Evolutionary conservation across 129 eudicot genomes (phyloP), one percentile per base, ranked within the genome.

Genomic region (Centaurea solstitialis): DNA sequence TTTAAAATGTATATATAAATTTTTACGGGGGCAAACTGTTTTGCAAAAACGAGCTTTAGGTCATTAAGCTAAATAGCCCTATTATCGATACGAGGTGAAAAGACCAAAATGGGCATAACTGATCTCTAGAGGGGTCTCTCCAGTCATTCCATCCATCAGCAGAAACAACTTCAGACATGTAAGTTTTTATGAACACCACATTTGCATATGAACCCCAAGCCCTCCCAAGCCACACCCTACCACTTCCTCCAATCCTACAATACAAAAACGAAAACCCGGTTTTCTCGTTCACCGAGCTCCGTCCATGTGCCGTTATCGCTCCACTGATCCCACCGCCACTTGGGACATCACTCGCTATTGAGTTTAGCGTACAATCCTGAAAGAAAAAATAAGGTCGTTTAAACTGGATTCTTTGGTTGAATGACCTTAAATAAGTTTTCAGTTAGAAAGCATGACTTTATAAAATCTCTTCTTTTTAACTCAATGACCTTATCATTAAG

Each of bases 101-200:
- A 68, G 30, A 65, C 67, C 39, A 24, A 64, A 73, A 65, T 21
- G 70, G 61, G 4, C 77, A 40, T 83, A 59, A 95, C 97, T 85
- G 86, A 53, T 95, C 97, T 86, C 93, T 87, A 45, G 93, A 81
- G 30, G 90, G 61, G 30, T 94, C 98, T 75, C 73, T 84, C 97
- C 97, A 92, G 33, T 95, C 92, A 84, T 95, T 88, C 99, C 99
- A 95, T 10, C 99, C 99, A 53, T 95, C 97, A 24, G 89, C 62
- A 41, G 97, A 74, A 38, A 95, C 89, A 28, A 92, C 91, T n/a
- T 84, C 79, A 7, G 93, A 85, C 99, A 95, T 92, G 71, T 88
- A 81, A 26, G 97, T 86, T 72, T 85, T 90, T 7, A 93, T 72
- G 77, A 92, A 95, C 37, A 95, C 87, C 9, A 86, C 91, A 3